Base-by-base conservation (phyloP, 1,284 basidiomycete species). In the Malassezia equina region DNA sequence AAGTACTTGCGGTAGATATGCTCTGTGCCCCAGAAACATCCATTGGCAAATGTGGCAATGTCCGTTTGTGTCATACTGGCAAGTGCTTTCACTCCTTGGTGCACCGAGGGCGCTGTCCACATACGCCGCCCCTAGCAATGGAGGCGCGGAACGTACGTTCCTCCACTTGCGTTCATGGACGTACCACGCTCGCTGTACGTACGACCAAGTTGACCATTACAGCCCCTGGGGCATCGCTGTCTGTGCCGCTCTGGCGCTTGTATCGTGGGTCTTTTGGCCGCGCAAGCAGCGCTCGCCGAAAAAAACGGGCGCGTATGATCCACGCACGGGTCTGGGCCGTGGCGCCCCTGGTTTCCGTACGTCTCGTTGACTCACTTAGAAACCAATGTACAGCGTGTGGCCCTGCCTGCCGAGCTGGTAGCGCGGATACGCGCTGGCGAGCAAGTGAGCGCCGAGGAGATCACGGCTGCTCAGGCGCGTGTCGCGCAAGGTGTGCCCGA, bases 21-120 rank as follows among this genome's bases (percentile, higher is more conserved):
- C 40, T 71, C 69, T 13, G 66, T 67, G 24, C 71, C 71, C 71
- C 71, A 73, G 58, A 71, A 73, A 58, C 71, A 73, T 11, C 71
- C 69, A 39, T 57, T 57, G 4, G 55, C 55, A 48, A 57, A 57
- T 12, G 55, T 57, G 2, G 55, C 55, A 21, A 48, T 32, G 23
- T 53, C 52, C 11, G 44, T 45, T 17, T n/a, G 27, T 15, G 43
- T 31, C 27, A 50, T 36, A 7, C 19, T 25, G 17, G 39, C 19
- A 9, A 39, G 36, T 39, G 36, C 19, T 12, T n/a, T 13, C 11
- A 39, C 11, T 39, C 36, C 36, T 19, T 39, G 36, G 11, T 39
- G 36, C 13, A 43, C 21, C 41, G 41, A 7, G 4, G 41, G 41
- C 41, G 41, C 12, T 7, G 24, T 8, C 24, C 36, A 39, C 36